These are phyloP conservation scores for Cordyceps tenuipes DNA, from an alignment of 2,329 filamentous ascomycete species.

Conservation along the genomic window DNA sequence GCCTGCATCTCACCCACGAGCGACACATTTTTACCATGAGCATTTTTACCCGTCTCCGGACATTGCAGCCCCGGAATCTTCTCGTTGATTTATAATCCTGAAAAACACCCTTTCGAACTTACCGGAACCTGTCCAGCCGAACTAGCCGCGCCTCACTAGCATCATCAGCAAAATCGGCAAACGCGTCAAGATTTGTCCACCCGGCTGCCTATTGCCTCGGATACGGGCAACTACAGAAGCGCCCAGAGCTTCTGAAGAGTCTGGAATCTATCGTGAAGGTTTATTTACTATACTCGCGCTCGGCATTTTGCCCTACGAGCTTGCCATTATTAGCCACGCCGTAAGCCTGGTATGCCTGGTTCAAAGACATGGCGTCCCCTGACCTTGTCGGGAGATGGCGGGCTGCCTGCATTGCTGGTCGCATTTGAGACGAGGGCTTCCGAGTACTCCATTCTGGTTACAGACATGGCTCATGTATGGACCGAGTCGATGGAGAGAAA, in stretches of 20 bases:
- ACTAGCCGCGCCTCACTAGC: too few relatives aligned
- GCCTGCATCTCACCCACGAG: constrained; percentile 12
- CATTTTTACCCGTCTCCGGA: neutral
- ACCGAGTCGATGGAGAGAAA: constrained; percentile 52
- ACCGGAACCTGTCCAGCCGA: too few relatives aligned
- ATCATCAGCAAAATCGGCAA: neutral
- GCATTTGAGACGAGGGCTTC: constrained; percentile 46
- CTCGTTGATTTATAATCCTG: too few relatives aligned
- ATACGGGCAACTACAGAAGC: neutral
- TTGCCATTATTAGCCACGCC: neutral
- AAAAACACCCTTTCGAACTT: too few relatives aligned
- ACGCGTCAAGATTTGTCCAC: neutral
- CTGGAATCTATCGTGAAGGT: neutral
- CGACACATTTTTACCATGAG: neutral
- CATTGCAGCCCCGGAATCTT: too few relatives aligned
- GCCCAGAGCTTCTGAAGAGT: neutral
- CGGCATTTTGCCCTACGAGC: neutral
- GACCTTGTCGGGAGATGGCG: constrained; percentile 31
- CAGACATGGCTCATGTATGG: constrained; percentile 70
- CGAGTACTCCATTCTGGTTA: constrained; percentile 58
- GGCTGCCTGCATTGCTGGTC: constrained; percentile 54
- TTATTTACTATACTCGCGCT: neutral
- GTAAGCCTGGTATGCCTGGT: constrained; percentile 20
- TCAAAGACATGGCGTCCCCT: constrained; percentile 40
- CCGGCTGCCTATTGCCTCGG: neutral